Evolutionary conservation across 2,329 filamentous ascomycete species (phyloP).

Genomic region (Chrysoporthe deuterocubensis): DNA sequence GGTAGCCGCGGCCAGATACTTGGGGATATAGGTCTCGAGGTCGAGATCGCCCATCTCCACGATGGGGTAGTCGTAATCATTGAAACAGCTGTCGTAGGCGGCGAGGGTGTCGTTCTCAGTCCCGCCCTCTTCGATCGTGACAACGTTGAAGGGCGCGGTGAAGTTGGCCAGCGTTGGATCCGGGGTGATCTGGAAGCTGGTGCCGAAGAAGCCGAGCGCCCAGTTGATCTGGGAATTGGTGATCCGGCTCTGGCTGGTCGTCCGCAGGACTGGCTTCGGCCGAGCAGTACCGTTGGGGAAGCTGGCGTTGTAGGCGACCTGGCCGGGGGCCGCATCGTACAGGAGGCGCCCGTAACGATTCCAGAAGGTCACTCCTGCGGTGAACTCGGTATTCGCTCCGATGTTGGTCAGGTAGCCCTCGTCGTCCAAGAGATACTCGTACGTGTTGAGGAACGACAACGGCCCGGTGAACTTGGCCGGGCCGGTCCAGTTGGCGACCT

Average conservation of each 20-base stretch:
- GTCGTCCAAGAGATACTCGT: constrained; percentile 47
- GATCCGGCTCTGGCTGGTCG: constrained; percentile 58
- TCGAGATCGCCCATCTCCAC: constrained; percentile 45
- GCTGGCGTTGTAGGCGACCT: constrained; percentile 51
- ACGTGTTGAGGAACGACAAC: constrained; percentile 56
- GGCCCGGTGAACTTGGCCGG: constrained; percentile 45
- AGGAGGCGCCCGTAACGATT: constrained; percentile 57
- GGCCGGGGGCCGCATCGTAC: constrained; percentile 52
- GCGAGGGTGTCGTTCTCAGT: constrained; percentile 58
- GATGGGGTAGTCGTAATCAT: constrained; percentile 41
- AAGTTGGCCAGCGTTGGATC: constrained; percentile 45
- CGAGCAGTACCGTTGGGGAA: constrained; percentile 51
- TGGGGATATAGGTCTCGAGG: constrained; percentile 43
- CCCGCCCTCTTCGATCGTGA: constrained; percentile 54
- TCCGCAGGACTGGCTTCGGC: constrained; percentile 55
- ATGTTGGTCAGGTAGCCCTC: constrained; percentile 45
- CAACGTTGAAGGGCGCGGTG: constrained; percentile 49
- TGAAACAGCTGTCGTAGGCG: constrained; percentile 53
- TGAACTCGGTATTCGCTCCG: constrained; percentile 55
- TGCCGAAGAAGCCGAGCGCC: constrained; percentile 57
- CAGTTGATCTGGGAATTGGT: constrained; percentile 58
- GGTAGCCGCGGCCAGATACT: constrained; percentile 43
- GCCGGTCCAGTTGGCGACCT: constrained; percentile 50
- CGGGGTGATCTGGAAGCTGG: constrained; percentile 44
- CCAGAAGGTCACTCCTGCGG: constrained; percentile 56